Evolutionary conservation across 352 stramenopile genomes (phyloP), one percentile per base, ranked within the genome.

Genomic region (Phytophthora citricola): DNA sequence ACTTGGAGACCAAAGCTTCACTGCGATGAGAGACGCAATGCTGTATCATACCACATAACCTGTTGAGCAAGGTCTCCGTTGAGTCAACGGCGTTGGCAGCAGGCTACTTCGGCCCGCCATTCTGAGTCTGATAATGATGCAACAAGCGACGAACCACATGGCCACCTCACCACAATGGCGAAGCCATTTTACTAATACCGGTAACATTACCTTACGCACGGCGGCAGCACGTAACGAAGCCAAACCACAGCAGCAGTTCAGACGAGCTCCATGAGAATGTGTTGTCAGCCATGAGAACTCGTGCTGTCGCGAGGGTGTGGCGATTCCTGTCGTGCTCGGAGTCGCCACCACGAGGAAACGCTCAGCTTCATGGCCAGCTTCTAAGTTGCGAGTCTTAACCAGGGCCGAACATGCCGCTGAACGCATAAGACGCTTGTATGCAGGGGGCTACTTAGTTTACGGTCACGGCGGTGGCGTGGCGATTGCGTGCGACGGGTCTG

Each of bases 251-350:
- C 26, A 43, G 49, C 49, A 44, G 49, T 54, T 36, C 48, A 43
- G 34, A 38, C 58, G 17, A 49, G 41, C 57, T 48, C 22, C 40
- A 43, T 38, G 57, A 38, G 38, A 52, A 40, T 49, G 48, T 49
- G 15, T 17, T 47, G 17, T 40, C 24, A 44, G 50, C 46, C 50
- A 46, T 57, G 61, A 29, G 61, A 69, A 40, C 15, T 51, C 29
- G 29, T 29, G 46, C 61, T 64, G 53, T n/a, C 53, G 61, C 24
- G 40, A 69, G 61, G 54, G 62, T 63, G 31, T 40, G 41, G 17
- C 17, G 36, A 38, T 34, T 31, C 43, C 38, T 68, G 64, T 59
- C 57, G 58, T 68, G 58, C 64, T 68, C 50, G 36, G 10, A 17
- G 32, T 49, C 48, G 46, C 36, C 57, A 66, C 22, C 32, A 32